A percentile compares a stretch with the other conserved stretches of the same genome.
These are phyloP conservation scores for Penicillium silybi DNA, from an alignment of 495 filamentous ascomycete genomes.

Conservation along the genomic window DNA sequence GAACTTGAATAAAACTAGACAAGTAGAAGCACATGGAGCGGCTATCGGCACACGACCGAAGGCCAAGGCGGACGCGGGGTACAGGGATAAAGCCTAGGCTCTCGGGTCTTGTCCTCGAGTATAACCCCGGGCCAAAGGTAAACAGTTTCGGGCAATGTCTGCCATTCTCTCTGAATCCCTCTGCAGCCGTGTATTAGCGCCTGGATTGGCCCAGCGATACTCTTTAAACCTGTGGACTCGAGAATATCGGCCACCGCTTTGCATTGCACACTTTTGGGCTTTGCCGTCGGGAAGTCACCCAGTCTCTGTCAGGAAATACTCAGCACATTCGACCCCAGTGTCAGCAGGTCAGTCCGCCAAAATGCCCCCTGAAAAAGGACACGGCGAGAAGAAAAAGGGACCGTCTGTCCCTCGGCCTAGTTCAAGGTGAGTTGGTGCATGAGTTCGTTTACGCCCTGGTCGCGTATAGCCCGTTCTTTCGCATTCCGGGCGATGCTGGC, in stretches of 20 bases:
- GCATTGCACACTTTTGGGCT: neutral
- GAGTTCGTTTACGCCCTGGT: neutral
- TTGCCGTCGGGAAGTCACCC: neutral
- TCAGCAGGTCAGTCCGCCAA: conserved; percentile 1
- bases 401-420: conserved; percentile 36
- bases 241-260: neutral
- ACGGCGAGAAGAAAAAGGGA: conserved; percentile 18
- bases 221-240: neutral
- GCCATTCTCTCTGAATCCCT: neutral
- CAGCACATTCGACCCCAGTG: conserved; percentile 1
- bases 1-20: neutral
- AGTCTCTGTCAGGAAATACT: conserved; percentile 6
- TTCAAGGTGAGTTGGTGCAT: conserved; percentile 17
- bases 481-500: too few species aligned
- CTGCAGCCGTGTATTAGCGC: conserved; percentile 5
- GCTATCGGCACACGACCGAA: conserved; percentile 17
- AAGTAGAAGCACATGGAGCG: conserved; percentile 13
- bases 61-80: conserved; percentile 25
- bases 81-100: conserved; percentile 28
- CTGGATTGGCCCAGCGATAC: neutral
- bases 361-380: conserved; percentile 20
- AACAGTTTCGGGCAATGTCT: conserved; percentile 12
- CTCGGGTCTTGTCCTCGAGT: conserved; percentile 15
- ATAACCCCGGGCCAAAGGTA: conserved; percentile 8
- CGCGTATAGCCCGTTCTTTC: neutral